Percentiles rank a stretch among this genome's conserved stretches.
phyloP scores from a whole-genome alignment of 2,329 filamentous ascomycete species.

The Fusarium tjaetaba region DNA sequence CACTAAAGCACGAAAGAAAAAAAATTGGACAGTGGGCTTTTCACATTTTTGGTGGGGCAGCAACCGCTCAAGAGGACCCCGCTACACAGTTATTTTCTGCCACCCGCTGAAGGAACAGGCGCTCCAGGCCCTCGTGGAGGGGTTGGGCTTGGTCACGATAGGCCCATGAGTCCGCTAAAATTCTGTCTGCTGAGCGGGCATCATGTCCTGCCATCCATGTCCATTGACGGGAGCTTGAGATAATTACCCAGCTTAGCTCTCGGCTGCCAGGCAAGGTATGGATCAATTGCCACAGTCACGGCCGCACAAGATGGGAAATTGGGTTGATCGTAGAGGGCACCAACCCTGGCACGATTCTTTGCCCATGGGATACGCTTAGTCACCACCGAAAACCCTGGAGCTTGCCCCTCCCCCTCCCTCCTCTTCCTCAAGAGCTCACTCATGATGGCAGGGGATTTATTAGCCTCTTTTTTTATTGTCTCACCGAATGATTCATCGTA shows the following conservation, averaged over 20 bases:
- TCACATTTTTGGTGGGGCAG: slow-evolving; percentile 28
- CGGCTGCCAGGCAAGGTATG: background rate
- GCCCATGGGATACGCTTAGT: slow-evolving; percentile 10
- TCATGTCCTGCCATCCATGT: background rate
- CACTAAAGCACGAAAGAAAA: slow-evolving; percentile 34
- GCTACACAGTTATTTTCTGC: slow-evolving; percentile 14
- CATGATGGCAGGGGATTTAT: background rate
- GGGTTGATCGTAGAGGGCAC: slow-evolving; percentile 29
- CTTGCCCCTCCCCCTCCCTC: slow-evolving; percentile 26
- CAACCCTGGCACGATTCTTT: slow-evolving; percentile 34
- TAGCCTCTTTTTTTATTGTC: background rate
- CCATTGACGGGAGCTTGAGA: background rate
- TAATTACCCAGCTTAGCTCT: background rate
- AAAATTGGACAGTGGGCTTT: slow-evolving; percentile 37
- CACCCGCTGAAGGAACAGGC: slow-evolving; percentile 25
- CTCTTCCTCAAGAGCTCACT: background rate
- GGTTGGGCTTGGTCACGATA: slow-evolving; percentile 30
- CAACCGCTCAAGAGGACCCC: slow-evolving; percentile 15
- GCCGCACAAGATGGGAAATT: slow-evolving; percentile 35
- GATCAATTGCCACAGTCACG: slow-evolving; percentile 27
- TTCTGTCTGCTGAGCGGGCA: slow-evolving; percentile 33
- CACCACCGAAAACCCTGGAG: slow-evolving; percentile 8
- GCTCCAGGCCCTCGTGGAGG: slow-evolving; percentile 34
- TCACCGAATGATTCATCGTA: background rate
- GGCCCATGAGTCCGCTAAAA: slow-evolving; percentile 36